phyloP scores from a whole-genome alignment of 176 grass and related monocot genomes.

The Carex parvula region DNA sequence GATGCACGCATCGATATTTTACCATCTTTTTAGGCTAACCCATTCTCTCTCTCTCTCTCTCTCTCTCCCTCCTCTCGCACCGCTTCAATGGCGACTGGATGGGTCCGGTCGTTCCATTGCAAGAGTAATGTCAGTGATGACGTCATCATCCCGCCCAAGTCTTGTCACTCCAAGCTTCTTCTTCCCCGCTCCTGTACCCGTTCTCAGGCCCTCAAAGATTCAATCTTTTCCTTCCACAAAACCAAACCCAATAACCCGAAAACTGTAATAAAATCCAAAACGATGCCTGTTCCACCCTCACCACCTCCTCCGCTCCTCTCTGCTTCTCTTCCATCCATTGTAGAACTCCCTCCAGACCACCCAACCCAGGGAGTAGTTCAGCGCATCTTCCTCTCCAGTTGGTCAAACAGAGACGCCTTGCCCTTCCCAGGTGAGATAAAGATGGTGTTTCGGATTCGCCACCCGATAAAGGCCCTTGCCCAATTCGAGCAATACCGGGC shows the following conservation, averaged over 20 bases:
- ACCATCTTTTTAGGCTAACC: background rate
- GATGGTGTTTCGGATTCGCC: conserved; percentile 17
- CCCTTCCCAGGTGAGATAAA: conserved; percentile 1
- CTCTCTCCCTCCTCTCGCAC: background rate
- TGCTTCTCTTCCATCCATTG: background rate
- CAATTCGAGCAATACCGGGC: conserved; percentile 24
- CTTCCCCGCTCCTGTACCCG: conserved; percentile 4
- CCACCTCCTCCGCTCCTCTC: background rate
- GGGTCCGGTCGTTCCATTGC: conserved; percentile 16
- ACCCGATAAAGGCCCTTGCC: conserved; percentile 11
- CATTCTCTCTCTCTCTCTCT: background rate
- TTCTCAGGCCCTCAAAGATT: background rate
- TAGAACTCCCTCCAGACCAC: background rate
- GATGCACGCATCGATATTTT: background rate
- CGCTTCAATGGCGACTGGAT: conserved; percentile 16
- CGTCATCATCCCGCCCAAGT: background rate
- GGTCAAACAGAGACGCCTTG: background rate
- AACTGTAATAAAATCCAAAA: background rate
- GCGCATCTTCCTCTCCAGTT: conserved; percentile 20
- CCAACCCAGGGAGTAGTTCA: background rate
- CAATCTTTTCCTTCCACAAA: conserved; percentile 10
- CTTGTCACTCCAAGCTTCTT: background rate
- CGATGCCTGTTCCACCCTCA: background rate
- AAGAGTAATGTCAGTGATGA: conserved; percentile 15
- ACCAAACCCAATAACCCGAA: background rate